Conservation (phyloP, 768 basidiomycete genomes). For the Hypholoma sublateritium region DNA sequence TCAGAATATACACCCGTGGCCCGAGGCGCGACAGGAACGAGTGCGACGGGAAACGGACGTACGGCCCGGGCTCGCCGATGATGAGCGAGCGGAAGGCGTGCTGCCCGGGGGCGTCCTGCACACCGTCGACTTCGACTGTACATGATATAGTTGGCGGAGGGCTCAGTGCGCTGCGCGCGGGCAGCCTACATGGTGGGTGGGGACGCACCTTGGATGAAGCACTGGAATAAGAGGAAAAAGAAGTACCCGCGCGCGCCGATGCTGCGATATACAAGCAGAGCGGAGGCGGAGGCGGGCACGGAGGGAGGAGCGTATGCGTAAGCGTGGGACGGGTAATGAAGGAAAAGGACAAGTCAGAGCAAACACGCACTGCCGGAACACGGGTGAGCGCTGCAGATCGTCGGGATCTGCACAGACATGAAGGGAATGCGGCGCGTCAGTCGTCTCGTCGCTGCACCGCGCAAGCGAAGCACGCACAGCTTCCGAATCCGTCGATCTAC, state of each 20-base stretch:
- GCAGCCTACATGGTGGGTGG: background rate
- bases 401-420: conserved; percentile 64
- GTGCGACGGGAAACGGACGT: conserved; percentile 78
- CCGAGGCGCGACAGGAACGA: conserved; percentile 81
- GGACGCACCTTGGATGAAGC: conserved; percentile 71
- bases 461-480: conserved; percentile 50
- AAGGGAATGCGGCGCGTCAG: background rate
- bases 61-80: conserved; percentile 75
- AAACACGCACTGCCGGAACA: conserved; percentile 71
- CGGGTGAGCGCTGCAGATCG: conserved; percentile 67
- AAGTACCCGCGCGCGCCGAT: conserved; percentile 91
- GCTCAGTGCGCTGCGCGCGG: background rate
- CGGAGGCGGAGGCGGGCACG: conserved; percentile 30
- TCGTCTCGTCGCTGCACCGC: background rate
- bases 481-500: conserved; percentile 80
- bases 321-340: background rate
- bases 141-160: too few relatives aligned
- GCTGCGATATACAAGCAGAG: conserved; percentile 76
- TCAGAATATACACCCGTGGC: conserved; percentile 69
- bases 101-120: conserved; percentile 54
- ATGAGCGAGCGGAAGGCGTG: conserved; percentile 75
- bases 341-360: background rate
- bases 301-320: background rate
- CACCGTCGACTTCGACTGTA: conserved; percentile 77
- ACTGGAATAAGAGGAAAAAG: conserved; percentile 93